Evolutionary conservation across 495 filamentous ascomycete species (phyloP), one percentile per base, ranked within the genome.

Genomic region (Neurospora terricola): DNA sequence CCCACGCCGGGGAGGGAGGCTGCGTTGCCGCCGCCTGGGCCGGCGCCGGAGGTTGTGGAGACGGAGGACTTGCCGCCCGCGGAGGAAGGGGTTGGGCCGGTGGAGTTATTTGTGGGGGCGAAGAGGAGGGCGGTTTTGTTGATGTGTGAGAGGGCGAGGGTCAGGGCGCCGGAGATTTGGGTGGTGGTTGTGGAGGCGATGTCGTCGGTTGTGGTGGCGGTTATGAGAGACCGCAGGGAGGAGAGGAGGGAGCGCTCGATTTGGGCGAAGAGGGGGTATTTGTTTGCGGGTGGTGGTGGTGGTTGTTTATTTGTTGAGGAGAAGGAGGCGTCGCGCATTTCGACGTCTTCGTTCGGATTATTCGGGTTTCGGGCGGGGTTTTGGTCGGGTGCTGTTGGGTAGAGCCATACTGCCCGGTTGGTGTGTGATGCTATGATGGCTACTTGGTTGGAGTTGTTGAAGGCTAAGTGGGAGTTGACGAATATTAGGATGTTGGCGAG

Each of bases 401-500:
- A 98, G 2, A 99, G 90, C 89, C 93, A 98, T 69, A 90, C 86
- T 68, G 96, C 94, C 72, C 90, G 89, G 75, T 94, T 89, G 74
- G 87, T 89, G 80, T 98, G 96, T 14, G 92, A 91, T 36, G 96
- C 96, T 40, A 98, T 88, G n/a, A 99, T 87, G 69, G 94, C 94
- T 54, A 98, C 91, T 80, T 93, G 91, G 82, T 97, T 98, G 70
- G 93, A 90, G 81, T 96, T 92, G 83, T 93, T 94, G 83, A 92
- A 93, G 74, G 96, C 92, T 7, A 99, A 88, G 79, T 99, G 96
- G 72, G 94, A 92, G 80, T 99, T 97, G 81, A 98, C 90, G 84
- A 98, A 98, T 85, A 98, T 90, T 78, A 97, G 91, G 74, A 98
- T 87, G 84, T 93, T 96, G 70, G 96, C 91, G 72, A 99, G 85